Base-by-base conservation (phyloP, 129 eudicot genomes). In the Tagetes erecta region DNA sequence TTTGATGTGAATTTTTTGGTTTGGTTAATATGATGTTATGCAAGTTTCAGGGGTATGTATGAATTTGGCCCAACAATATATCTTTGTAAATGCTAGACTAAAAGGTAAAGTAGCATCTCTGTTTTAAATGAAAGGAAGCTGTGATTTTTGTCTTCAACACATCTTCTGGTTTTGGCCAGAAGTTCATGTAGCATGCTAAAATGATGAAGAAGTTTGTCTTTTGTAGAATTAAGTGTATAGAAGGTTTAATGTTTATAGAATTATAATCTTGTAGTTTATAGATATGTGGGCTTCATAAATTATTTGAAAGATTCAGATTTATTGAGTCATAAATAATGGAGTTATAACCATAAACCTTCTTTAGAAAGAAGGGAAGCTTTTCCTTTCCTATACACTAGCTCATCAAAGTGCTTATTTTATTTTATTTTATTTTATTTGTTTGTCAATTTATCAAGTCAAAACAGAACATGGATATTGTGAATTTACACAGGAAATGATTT, bases 221-320 rank as follows among this genome's bases (percentile, higher is more conserved):
- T 51, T 4, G 27, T 45, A 51, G 33, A 51, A 41, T 55, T 36
- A 56, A 57, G 37, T 37, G 46, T 34, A 46, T 73, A 60, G 67
- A 73, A 36, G 38, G 57, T 34, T 64, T 37, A 11, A 49, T 62
- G 10, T 63, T 5, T 63, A 47, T 36, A 36, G 39, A 64, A 12
- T 47, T 47, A 47, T 47, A 47, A 5, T 49, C 13, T 37, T 49
- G 67, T 45, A 68, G 44, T 58, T 45, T 42, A 53, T 35, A 44
- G 33, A 68, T 62, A 10, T 60, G 44, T 31, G 59, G 37, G 67
- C 56, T 44, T 58, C 10, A 13, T 77, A 59, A 42, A 74, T 56
- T 55, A 36, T 13, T 34, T 76, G 62, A 57, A 56, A 76, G 60
- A 51, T 36, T 27, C 35, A 7, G 56, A 5, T 66, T 62, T 40